Base-by-base conservation (phyloP, 306 rosid species). In the Betula pendula region DNA sequence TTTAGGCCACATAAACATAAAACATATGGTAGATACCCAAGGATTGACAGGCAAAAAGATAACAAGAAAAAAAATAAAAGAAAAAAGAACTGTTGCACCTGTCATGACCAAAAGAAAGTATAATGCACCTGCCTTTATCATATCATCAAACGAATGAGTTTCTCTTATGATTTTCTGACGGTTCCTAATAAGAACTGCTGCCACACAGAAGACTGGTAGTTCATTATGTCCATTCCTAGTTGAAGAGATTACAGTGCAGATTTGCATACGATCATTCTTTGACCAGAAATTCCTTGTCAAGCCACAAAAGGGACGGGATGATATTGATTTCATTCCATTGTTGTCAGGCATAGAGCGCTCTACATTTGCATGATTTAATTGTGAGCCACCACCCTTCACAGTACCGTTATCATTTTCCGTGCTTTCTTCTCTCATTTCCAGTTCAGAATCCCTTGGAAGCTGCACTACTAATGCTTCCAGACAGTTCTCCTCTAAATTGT, bases 141-240 rank as follows among this genome's bases (percentile, higher is more conserved):
- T 84, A 90, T 94, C 98, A 71, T 94, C 98, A 75, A 94, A 91
- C 63, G 98, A 88, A 69, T 79, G 92, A 17, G 98, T 85, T 83
- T 90, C 90, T 52, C 87, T 84, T 77, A 94, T 87, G 73, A 94
- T 90, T 91, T 90, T 90, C 59, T 90, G 94, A 71, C 93, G 90
- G 77, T 94, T 94, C 77, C 82, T 80, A 80, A 90, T 85, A 73
- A 94, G 90, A 80, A 94, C 87, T 75, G 98, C 98, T 6, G 96
- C 96, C 20, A 90, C 98, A 71, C 97, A 90, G 83, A 88, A 94
- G 66, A 88, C 90, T 73, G 94, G 87, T 79, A 94, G 80, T 81
- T 89, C 98, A 55, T 88, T 87, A 71, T 84, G 85, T 74, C 84
- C 95, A 53, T 88, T 90, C 83, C 85, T 83, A 56, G 87, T 71